Conservation (phyloP, 108 stramenopile species). For the Schizochytrium sp. region DNA sequence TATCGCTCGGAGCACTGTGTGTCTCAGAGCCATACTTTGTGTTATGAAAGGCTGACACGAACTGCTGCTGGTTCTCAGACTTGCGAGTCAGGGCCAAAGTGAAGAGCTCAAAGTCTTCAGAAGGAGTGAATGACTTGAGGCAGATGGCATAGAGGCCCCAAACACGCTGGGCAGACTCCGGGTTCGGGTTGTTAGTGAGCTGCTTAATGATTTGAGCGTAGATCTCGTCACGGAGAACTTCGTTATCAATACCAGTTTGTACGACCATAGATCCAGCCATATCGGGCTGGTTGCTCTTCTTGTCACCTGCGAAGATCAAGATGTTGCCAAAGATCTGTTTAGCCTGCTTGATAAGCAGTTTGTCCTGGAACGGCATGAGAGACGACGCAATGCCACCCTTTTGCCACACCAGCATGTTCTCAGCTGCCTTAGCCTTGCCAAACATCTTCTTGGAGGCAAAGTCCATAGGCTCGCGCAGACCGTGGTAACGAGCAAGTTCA, state of each 20-base stretch:
- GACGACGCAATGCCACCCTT: conserved; percentile 56
- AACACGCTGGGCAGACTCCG: conserved; percentile 41
- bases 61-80: background rate
- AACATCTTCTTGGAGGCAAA: conserved; percentile 61
- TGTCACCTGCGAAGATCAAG: conserved; percentile 62
- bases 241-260: conserved; percentile 59
- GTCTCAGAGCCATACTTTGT: conserved; percentile 3
- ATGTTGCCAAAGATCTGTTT: conserved; percentile 57
- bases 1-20: background rate
- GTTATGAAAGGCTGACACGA: conserved; percentile 24
- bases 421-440: conserved; percentile 57
- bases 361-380: conserved; percentile 62
- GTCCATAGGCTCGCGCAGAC: conserved; percentile 60
- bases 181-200: conserved; percentile 59
- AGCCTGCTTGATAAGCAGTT: conserved; percentile 62
- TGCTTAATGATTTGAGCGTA: conserved; percentile 71
- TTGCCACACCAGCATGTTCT: conserved; percentile 61
- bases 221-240: conserved; percentile 67
- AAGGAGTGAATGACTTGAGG: conserved; percentile 61
- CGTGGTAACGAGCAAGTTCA: conserved; percentile 60
- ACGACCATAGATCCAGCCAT: conserved; percentile 51
- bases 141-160: conserved; percentile 65
- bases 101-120: conserved; percentile 62
- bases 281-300: conserved; percentile 63
- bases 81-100: conserved; percentile 29